Evolutionary conservation across 2,329 filamentous ascomycete genomes (phyloP).

Genomic region (Colletotrichum cuscutae): DNA sequence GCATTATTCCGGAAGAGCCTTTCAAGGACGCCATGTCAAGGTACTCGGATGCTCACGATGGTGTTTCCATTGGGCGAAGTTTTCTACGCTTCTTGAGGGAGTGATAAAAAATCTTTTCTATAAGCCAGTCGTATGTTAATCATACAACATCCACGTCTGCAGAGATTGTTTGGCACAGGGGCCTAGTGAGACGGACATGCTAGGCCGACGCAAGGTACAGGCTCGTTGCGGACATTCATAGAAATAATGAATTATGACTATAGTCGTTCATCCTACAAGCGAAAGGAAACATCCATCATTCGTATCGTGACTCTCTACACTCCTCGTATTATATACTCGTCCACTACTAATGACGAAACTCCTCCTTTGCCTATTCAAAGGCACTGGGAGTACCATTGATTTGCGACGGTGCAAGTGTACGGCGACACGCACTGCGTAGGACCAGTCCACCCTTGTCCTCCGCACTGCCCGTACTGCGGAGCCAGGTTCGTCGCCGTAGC

Average conservation of each 20-base stretch:
- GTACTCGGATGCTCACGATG: not conserved
- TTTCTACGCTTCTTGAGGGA: not conserved
- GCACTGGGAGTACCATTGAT: slow-evolving; percentile 55
- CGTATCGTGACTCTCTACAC: not conserved
- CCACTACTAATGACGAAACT: too few species aligned
- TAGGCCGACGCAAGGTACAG: too few species aligned
- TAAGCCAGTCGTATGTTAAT: not conserved
- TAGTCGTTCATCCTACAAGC: too few species aligned
- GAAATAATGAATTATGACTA: too few species aligned
- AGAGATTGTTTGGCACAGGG: too few species aligned
- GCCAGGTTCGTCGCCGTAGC: slow-evolving; percentile 29
- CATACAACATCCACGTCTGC: too few species aligned
- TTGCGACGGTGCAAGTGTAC: slow-evolving; percentile 47
- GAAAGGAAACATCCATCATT: too few species aligned
- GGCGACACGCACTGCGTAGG: slow-evolving; percentile 52
- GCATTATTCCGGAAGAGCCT: not conserved
- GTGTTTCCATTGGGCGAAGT: not conserved
- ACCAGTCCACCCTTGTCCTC: slow-evolving; percentile 51
- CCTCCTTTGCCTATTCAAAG: slow-evolving; percentile 39
- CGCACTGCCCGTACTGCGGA: slow-evolving; percentile 49
- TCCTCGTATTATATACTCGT: not conserved
- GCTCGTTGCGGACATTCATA: too few species aligned
- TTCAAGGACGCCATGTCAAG: not conserved
- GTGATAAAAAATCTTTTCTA: not conserved
- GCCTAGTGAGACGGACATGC: too few species aligned